Evolutionary conservation across 768 basidiomycete genomes (phyloP).

Genomic region (Russula sp.): DNA sequence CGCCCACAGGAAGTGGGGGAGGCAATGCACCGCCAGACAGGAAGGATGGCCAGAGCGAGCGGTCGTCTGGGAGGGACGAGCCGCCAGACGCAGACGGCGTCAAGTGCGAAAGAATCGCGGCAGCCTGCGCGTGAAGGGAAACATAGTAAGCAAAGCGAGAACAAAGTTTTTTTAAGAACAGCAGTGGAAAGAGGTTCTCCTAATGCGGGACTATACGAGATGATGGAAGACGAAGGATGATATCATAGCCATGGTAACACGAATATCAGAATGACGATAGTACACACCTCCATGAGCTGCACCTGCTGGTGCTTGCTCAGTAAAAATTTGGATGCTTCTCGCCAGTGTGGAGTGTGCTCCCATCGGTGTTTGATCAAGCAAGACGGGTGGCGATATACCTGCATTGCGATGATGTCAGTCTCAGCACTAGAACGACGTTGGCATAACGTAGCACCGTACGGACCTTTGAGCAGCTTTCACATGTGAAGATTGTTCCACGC

Average conservation of each 20-base stretch:
- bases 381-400: conserved; percentile 89
- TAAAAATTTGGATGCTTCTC: conserved; percentile 83
- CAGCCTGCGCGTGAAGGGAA: conserved; percentile 49
- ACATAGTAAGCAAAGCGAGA: not conserved
- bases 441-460: conserved; percentile 21
- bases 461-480: conserved; percentile 94
- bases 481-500: conserved; percentile 80
- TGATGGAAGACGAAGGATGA: not conserved
- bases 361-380: conserved; percentile 97
- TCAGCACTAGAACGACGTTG: not conserved
- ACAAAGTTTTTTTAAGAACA: not conserved
- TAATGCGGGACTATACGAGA: not conserved
- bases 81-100: conserved; percentile 57
- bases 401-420: conserved; percentile 9
- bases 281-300: conserved; percentile 80
- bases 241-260: conserved; percentile 13
- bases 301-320: conserved; percentile 97
- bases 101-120: conserved; percentile 89
- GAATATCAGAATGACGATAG: conserved; percentile 4
- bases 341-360: conserved; percentile 97
- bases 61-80: conserved; percentile 87
- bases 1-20: conserved; percentile 32
- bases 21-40: conserved; percentile 67
- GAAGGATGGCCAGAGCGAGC: conserved; percentile 86
- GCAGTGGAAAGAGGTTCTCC: not conserved